Percentiles rank a stretch among this genome's conserved stretches.
Conservation (phyloP, 2,329 filamentous ascomycete species). For the Ceratocystis lukuohia region DNA sequence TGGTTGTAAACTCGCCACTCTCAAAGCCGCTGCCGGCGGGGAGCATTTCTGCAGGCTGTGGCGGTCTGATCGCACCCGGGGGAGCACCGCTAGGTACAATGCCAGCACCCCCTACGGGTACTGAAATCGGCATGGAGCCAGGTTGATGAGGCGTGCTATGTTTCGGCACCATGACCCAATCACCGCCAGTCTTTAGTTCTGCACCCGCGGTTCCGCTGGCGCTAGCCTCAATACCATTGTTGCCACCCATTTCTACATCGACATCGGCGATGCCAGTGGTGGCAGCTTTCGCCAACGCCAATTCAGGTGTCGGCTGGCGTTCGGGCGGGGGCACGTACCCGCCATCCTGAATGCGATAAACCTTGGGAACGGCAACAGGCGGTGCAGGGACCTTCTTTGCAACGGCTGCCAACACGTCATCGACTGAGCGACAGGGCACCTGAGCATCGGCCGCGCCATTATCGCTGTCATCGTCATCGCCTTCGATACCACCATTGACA, state of each 20-base stretch:
- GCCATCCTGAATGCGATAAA: constrained; percentile 64
- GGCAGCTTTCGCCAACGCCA: constrained; percentile 36
- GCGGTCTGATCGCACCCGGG: background rate
- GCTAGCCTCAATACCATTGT: constrained; percentile 36
- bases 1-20: constrained; percentile 48
- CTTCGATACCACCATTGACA: constrained; percentile 42
- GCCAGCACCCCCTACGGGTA: constrained; percentile 15
- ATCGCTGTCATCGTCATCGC: constrained; percentile 37
- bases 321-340: constrained; percentile 51
- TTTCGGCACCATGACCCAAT: constrained; percentile 65
- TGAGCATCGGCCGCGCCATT: constrained; percentile 27
- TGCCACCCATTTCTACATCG: constrained; percentile 52
- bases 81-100: constrained; percentile 24
- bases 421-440: constrained; percentile 41
- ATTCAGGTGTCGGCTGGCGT: constrained; percentile 33
- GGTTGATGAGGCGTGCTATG: constrained; percentile 31
- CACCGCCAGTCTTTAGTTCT: constrained; percentile 40
- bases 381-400: constrained; percentile 57
- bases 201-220: background rate
- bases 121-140: constrained; percentile 1
- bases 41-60: background rate
- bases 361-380: constrained; percentile 48
- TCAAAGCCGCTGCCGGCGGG: constrained; percentile 30
- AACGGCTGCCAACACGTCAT: constrained; percentile 62
- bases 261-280: constrained; percentile 35